Base-by-base conservation (phyloP, 2,329 filamentous ascomycete genomes). In the Penicillium oxalicum region DNA sequence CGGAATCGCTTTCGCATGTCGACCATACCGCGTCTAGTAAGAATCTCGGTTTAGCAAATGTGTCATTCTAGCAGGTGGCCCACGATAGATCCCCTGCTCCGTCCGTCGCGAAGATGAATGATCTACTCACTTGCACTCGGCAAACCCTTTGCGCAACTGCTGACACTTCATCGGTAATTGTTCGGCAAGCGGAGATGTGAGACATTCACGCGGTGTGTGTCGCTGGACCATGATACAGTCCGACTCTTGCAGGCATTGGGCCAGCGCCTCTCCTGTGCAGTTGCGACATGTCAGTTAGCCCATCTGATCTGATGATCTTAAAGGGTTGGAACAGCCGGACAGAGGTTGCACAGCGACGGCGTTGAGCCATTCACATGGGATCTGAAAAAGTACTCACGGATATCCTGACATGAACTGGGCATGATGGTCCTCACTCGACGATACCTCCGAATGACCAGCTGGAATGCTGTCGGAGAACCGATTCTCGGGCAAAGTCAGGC, bases 1-100 rank as follows among this genome's bases (percentile, higher is more conserved):
- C 93, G 82, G 73, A 98, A 97, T 32, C 93, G 86, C 75, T 97
- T 97, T 69, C 93, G 88, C 93, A 98, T 98, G 70, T 98, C 93
- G 60, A 97, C 87, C 82, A 95, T 83, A 57, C 93, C 93, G 57
- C 91, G 87, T 65, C 70, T 72, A 18, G 24, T 29, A 27, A 38
- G 24, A 28, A 5, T 4, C 27, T 29, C 29, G 25, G 2, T 29
- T 59, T 45, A 59, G 55, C 35, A 11, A 44, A 9, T 4, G 7
- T 45, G 12, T 11, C 41, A 39, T 36, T 18, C 12, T 36, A 12
- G 29, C 29, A 32, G 11, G 4, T 5, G 33, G 38, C 13, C 32
- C 24, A 8, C 29, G 12, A 12, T 28, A 27, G 8, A 34, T 18
- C 18, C 18, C 13, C 9, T 40, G 11, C 35, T 48, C 7, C 13